These are phyloP conservation scores for Musa troglodytarum DNA, from an alignment of 176 grass and related monocot genomes.

Conservation along the genomic window DNA sequence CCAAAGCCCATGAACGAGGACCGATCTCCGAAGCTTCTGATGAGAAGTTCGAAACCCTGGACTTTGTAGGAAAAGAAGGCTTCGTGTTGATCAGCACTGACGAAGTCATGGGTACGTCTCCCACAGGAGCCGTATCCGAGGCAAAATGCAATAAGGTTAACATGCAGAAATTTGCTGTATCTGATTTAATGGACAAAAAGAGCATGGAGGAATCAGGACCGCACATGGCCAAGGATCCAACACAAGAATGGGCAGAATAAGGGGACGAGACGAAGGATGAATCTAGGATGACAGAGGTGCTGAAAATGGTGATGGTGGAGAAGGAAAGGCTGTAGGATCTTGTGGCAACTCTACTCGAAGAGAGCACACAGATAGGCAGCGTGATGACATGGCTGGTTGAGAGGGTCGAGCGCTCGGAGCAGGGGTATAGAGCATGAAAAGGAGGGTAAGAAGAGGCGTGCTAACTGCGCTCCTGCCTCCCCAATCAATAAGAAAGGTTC, in stretches of 20 bases:
- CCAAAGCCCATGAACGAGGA: no score
- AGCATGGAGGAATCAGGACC: background rate
- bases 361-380: background rate
- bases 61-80: no score
- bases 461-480: background rate
- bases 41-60: no score
- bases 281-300: background rate
- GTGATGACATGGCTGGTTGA: background rate
- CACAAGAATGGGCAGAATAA: background rate
- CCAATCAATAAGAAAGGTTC: background rate
- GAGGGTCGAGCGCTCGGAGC: conserved; percentile 45
- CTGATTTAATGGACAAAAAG: background rate
- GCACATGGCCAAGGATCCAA: background rate
- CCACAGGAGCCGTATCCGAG: background rate
- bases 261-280: background rate
- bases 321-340: background rate
- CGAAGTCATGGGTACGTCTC: background rate
- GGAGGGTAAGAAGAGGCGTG: conserved; percentile 13
- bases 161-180: background rate
- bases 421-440: conserved; percentile 31
- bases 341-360: background rate
- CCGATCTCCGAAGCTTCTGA: no score
- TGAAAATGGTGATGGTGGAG: background rate
- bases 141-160: no score
- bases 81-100: no score